phyloP scores from a whole-genome alignment of 305 asterid species.

The Fraxinus paxiana region DNA sequence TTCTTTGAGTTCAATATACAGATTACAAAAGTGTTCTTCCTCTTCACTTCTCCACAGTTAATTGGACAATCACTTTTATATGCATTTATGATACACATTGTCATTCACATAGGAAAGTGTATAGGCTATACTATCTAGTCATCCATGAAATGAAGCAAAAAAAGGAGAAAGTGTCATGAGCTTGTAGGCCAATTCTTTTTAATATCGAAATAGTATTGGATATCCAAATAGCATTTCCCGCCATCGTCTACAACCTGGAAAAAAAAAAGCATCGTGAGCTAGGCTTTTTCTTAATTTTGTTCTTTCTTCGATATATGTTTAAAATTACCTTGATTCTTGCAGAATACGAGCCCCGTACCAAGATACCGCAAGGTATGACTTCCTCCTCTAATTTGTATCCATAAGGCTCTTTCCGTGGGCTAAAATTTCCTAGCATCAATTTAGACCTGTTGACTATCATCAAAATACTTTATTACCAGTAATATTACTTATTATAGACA shows the following conservation, averaged over 20 bases:
- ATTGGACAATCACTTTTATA: neutral
- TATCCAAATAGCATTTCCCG: conserved; percentile 37
- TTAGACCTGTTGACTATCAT: conserved; percentile 39
- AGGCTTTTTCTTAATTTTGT: neutral
- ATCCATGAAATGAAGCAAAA: neutral
- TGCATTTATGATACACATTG: neutral
- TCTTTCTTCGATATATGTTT: neutral
- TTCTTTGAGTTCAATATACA: neutral
- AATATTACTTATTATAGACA: neutral
- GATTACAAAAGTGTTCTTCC: neutral
- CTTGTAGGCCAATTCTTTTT: conserved; percentile 40
- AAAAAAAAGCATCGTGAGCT: neutral
- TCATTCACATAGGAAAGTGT: neutral
- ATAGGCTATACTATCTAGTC: neutral
- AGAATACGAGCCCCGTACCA: conserved; percentile 42
- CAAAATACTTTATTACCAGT: neutral
- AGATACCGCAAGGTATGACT: conserved; percentile 41
- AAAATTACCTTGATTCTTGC: conserved; percentile 43
- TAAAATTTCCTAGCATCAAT: conserved; percentile 32
- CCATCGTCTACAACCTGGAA: conserved; percentile 38
- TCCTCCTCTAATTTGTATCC: conserved; percentile 34
- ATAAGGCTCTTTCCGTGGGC: conserved; percentile 34
- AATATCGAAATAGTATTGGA: conserved; percentile 47
- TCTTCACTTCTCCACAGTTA: neutral
- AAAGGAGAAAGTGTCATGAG: neutral